These are phyloP conservation scores for Letharia columbiana DNA, from an alignment of 495 filamentous ascomycete species.

Conservation along the genomic window DNA sequence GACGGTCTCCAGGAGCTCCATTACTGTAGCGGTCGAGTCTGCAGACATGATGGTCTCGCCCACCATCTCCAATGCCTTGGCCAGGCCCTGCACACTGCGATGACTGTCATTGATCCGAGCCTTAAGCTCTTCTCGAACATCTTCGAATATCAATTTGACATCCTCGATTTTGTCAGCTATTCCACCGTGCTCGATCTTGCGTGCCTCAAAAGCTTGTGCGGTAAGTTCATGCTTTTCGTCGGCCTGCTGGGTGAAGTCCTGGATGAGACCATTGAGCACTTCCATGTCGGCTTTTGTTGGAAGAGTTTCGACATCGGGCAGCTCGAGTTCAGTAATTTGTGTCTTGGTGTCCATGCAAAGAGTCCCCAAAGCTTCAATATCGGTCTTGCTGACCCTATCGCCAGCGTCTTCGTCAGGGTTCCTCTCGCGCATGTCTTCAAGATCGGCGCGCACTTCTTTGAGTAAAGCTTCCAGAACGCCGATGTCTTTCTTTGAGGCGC, in stretches of 20 bases:
- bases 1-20: constrained; percentile 70
- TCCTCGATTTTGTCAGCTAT: constrained; percentile 52
- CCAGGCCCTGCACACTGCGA: constrained; percentile 46
- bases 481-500: constrained; percentile 69
- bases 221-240: constrained; percentile 61
- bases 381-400: constrained; percentile 65
- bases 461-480: constrained; percentile 64
- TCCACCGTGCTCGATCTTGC: constrained; percentile 54
- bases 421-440: constrained; percentile 71
- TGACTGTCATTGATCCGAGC: constrained; percentile 50
- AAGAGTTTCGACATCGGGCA: constrained; percentile 56
- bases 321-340: constrained; percentile 59
- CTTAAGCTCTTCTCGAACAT: constrained; percentile 59
- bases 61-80: constrained; percentile 53
- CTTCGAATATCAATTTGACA: constrained; percentile 46
- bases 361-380: constrained; percentile 67
- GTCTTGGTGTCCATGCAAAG: constrained; percentile 74
- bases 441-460: constrained; percentile 59
- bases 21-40: constrained; percentile 55
- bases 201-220: constrained; percentile 71
- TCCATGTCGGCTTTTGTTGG: constrained; percentile 53
- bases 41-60: constrained; percentile 51
- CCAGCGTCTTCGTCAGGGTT: constrained; percentile 48
- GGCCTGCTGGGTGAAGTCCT: constrained; percentile 60
- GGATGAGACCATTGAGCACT: constrained; percentile 57